Evolutionary conservation across 306 rosid species (phyloP).

Genomic region (Spatholobus suberectus): DNA sequence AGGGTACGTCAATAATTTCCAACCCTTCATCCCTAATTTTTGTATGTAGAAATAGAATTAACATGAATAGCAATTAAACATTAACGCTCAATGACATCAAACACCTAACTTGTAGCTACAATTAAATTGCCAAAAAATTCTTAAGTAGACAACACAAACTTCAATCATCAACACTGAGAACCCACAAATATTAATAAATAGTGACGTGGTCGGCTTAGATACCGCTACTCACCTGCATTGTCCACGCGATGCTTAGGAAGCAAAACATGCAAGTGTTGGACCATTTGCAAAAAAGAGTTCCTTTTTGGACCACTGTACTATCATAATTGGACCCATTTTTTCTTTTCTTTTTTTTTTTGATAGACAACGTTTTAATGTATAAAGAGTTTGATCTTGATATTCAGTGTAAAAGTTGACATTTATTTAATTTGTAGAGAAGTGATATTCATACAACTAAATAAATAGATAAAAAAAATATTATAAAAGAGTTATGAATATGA

Average conservation of each 20-base stretch:
- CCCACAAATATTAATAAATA: conserved; percentile 39
- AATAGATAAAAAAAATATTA: too few relatives aligned
- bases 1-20: too few relatives aligned
- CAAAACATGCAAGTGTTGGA: conserved; percentile 38
- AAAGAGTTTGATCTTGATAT: neutral
- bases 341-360: neutral
- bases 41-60: neutral
- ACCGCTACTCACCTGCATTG: neutral
- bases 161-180: conserved; percentile 7
- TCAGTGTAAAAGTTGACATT: neutral
- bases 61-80: neutral
- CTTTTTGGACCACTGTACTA: conserved; percentile 27
- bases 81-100: neutral
- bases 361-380: neutral
- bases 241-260: conserved; percentile 8
- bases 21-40: neutral
- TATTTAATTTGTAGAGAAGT: neutral
- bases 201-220: conserved; percentile 31
- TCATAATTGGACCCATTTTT: conserved; percentile 17
- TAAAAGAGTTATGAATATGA: too few relatives aligned
- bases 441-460: too few relatives aligned
- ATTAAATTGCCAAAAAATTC: neutral
- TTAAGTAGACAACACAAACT: conserved; percentile 1
- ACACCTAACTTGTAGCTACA: neutral
- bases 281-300: neutral